A percentile compares a stretch with the other conserved stretches of the same genome.
These are phyloP conservation scores for Pseudotulostoma volvatum DNA, from an alignment of 495 filamentous ascomycete genomes.

Conservation along the genomic window DNA sequence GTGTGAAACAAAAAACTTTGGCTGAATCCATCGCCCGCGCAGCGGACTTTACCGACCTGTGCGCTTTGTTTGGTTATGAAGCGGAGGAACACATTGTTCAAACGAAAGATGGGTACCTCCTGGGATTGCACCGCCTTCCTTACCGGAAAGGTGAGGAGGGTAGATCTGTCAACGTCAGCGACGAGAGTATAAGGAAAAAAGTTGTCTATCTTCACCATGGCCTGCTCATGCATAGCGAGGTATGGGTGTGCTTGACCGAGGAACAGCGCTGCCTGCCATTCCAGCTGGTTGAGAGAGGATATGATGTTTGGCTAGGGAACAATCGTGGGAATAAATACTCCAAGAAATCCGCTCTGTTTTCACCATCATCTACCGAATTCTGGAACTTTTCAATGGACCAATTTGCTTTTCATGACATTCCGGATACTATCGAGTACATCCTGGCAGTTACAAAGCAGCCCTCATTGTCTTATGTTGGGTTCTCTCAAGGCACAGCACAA, in stretches of 20 bases:
- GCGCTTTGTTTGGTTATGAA: slow-evolving; percentile 72
- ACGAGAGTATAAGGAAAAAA: slow-evolving; percentile 56
- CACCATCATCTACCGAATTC: slow-evolving; percentile 61
- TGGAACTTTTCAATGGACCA: slow-evolving; percentile 98
- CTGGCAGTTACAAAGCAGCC: slow-evolving; percentile 64
- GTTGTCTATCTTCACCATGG: slow-evolving; percentile 95
- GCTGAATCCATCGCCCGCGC: slow-evolving; percentile 44
- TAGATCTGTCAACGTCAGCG: slow-evolving; percentile 49
- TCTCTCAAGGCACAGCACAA: slow-evolving; percentile 92
- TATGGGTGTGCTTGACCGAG: slow-evolving; percentile 89
- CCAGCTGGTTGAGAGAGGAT: slow-evolving; percentile 75
- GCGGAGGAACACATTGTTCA: slow-evolving; percentile 94
- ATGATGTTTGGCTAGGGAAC: slow-evolving; percentile 96
- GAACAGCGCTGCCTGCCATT: slow-evolving; percentile 76
- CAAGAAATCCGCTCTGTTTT: slow-evolving; percentile 66
- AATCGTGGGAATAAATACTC: slow-evolving; percentile 98
- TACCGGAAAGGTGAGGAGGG: slow-evolving; percentile 69
- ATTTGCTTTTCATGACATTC: slow-evolving; percentile 95
- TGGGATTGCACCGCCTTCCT: slow-evolving; percentile 75
- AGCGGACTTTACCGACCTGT: slow-evolving; percentile 83
- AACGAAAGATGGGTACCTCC: slow-evolving; percentile 83
- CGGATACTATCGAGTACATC: slow-evolving; percentile 83
- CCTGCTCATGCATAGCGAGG: slow-evolving; percentile 95
- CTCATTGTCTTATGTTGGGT: slow-evolving; percentile 91
- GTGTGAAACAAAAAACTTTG: slow-evolving; percentile 28